Base-by-base conservation (phyloP, 805 yeast species). In the Metschnikowia hibisci region DNA sequence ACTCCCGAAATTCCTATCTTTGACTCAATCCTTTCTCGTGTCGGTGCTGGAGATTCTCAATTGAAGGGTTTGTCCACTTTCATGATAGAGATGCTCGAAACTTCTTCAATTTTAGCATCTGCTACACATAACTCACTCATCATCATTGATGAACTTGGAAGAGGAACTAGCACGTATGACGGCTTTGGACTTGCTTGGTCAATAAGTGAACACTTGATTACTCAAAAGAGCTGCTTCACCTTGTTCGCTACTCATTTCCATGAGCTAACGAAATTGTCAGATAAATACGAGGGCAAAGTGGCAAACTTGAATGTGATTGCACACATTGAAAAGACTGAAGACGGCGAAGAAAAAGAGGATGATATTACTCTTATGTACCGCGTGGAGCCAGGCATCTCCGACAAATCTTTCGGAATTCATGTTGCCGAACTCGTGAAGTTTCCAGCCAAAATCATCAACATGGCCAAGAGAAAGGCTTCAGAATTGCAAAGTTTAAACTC, bases 151-250 rank as follows among this genome's bases (percentile, higher is more conserved):
- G 99, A 93, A 62, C 77, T 93, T 35, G 99, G 99, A 3, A 78
- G 99, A 59, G 97, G 96, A 9, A 89, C 97, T 0, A 51, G 53
- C 34, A 60, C 99, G 0, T 91, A 90, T 63, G 99, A 93, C 64
- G 99, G 99, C 0, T 93, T 93, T 69, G 99, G 99, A 0, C 73
- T 93, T 32, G 99, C 99, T 0, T 93, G 96, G 95, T 84, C 97
- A 0, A 93, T 93, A 43, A 84, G 91, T 51, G 96, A 90, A 58
- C 82, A 83, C 63, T 80, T 91, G 46, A 82, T 93, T 3, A 72
- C 72, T 14, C 71, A 83, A 39, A 76, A 86, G 40, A 73, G 76
- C 39, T 83, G 96, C 50, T 88, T 89, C 63, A 81, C 95, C 0
- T 59, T 93, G 44, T 93, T 93, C 73, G 98, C 99, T 0, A 93